Conservation (phyloP, 345 rosid genomes). For the Camelina sativa region DNA sequence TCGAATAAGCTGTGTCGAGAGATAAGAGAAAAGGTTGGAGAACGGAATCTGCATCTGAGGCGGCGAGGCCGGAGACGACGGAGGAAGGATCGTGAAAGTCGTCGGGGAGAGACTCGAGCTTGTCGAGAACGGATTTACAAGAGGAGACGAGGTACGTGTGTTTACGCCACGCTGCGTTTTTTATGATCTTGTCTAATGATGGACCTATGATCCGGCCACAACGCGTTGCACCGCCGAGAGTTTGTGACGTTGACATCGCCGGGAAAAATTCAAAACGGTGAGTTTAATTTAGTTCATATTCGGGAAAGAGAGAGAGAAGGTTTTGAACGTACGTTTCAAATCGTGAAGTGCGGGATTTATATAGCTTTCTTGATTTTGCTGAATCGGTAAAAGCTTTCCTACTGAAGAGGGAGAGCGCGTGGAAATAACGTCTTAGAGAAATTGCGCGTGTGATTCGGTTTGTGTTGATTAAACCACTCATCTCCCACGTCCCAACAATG, state of each 20-base stretch:
- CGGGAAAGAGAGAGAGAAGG: neutral
- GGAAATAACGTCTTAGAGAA: neutral
- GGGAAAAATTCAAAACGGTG: neutral
- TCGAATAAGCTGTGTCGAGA: slow-evolving; percentile 68
- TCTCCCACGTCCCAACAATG: slow-evolving; percentile 33
- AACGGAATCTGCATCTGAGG: slow-evolving; percentile 63
- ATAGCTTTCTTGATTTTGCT: slow-evolving; percentile 41
- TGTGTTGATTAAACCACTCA: slow-evolving; percentile 26
- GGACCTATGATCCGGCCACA: slow-evolving; percentile 88
- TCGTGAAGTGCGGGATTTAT: slow-evolving; percentile 9
- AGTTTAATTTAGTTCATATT: slow-evolving; percentile 16
- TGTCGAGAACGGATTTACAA: slow-evolving; percentile 87
- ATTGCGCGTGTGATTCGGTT: slow-evolving; percentile 33
- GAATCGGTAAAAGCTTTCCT: slow-evolving; percentile 45
- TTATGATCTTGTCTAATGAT: slow-evolving; percentile 82
- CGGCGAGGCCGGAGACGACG: slow-evolving; percentile 62
- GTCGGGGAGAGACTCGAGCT: slow-evolving; percentile 66
- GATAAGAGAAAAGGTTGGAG: slow-evolving; percentile 79
- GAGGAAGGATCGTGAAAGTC: slow-evolving; percentile 53
- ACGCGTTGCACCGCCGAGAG: slow-evolving; percentile 80
- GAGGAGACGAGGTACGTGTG: slow-evolving; percentile 87
- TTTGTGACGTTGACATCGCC: slow-evolving; percentile 66
- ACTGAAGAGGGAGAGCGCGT: slow-evolving; percentile 41
- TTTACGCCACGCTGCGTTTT: slow-evolving; percentile 97
- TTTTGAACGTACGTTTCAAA: slow-evolving; percentile 36